Base-by-base conservation (phyloP, 164 flowering plant species). In the Macadamia tetraphylla region DNA sequence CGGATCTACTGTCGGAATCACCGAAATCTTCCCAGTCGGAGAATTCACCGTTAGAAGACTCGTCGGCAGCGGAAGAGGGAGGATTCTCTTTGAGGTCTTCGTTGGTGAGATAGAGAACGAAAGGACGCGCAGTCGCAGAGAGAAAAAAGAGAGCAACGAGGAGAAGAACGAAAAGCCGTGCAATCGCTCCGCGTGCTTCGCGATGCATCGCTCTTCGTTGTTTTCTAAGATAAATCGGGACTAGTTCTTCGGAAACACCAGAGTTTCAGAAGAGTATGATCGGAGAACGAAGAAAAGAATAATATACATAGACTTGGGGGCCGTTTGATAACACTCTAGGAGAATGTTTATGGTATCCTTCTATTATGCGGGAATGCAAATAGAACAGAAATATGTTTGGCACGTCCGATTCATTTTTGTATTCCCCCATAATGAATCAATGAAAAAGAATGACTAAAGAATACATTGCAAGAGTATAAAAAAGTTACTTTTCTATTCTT, bases 11-110 rank as follows among this genome's bases (percentile, higher is more conserved):
- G 8, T 82, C 86, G 64, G 89, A 75, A 66, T 89, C 92, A 30
- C 81, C 81, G 79, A 95, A 88, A 43, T 92, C 91, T 68, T 92
- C 94, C 84, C 93, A 87, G 31, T 87, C 89, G 68, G 85, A 29
- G 1, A 85, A 64, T 68, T 82, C 86, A 58, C 68, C 30, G 64
- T 70, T 18, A 29, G 71, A 65, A 48, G 67, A 23, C 59, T 77
- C 68, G 60, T 71, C 86, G 71, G 40, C 56, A 30, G 75, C 12
- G 9, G 80, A 72, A 5, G 71, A 58, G 1, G 81, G 56, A 4
- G 81, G 32, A 63, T 78, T 59, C 66, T 80, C 86, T 31, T 76
- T 81, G 78, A 88, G 81, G 72, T 91, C 96, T 74, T 88, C 96
- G 17, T 79, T 84, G 18, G 92, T 76, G 79, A 92, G 88, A 64